Evolutionary conservation across 331 rosid genomes (phyloP).

Genomic region (Stylosanthes scabra): DNA sequence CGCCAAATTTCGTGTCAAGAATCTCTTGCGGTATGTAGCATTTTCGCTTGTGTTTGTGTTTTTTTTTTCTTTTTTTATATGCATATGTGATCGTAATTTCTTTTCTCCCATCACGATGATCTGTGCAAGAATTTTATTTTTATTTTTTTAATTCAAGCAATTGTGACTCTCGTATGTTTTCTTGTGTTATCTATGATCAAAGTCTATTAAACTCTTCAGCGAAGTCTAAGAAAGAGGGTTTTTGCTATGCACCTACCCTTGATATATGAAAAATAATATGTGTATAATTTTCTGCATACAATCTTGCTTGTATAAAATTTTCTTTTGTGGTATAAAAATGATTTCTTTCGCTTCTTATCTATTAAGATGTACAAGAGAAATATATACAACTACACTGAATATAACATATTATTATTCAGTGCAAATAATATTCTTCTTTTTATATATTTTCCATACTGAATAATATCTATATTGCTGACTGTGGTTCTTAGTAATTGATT

Average conservation of each 20-base stretch:
- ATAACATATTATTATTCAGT: too few species aligned
- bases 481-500: too few species aligned
- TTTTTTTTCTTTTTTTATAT: background rate
- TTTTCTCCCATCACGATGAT: background rate
- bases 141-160: conserved; percentile 6
- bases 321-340: too few species aligned
- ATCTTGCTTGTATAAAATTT: too few species aligned
- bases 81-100: background rate
- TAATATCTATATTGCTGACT: too few species aligned
- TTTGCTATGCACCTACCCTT: background rate
- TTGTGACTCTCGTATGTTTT: background rate
- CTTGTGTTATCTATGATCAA: background rate
- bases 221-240: background rate
- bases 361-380: too few species aligned
- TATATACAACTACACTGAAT: too few species aligned
- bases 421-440: too few species aligned
- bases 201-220: background rate
- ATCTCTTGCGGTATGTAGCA: conserved; percentile 29
- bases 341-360: too few species aligned
- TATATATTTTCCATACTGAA: too few species aligned
- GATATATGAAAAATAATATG: background rate
- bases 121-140: background rate
- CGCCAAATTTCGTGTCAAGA: background rate
- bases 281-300: too few species aligned
- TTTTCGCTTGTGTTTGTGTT: background rate